Percentiles rank a stretch among this genome's conserved stretches.
phyloP scores from a whole-genome alignment of 2,329 filamentous ascomycete genomes.

The Mycosphaerella sp. region DNA sequence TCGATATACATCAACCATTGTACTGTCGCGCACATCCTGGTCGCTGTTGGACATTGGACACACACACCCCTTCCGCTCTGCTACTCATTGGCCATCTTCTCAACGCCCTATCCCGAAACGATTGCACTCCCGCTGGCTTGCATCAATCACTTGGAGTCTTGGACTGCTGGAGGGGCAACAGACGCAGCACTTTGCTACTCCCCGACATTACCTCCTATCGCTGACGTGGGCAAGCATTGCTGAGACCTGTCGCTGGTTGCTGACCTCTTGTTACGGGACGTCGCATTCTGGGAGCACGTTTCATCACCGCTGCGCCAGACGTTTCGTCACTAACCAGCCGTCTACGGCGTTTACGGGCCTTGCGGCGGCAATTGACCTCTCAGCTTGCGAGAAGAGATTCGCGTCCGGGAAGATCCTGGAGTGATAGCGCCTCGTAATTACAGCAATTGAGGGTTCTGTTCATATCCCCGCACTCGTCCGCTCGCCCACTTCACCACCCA shows the following conservation, averaged over 20 bases:
- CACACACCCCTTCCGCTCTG: not conserved
- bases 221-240: conserved; percentile 2
- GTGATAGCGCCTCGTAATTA: conserved; percentile 14
- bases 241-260: not conserved
- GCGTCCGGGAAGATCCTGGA: conserved; percentile 10
- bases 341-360: conserved; percentile 8
- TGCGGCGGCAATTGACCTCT: conserved; percentile 7
- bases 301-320: not conserved
- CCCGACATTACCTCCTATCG: conserved; percentile 1
- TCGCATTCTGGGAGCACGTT: not conserved
- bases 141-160: conserved; percentile 4
- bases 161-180: conserved; percentile 5
- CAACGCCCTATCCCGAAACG: not conserved
- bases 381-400: conserved; percentile 2
- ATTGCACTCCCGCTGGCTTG: conserved; percentile 11
- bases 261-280: conserved; percentile 1
- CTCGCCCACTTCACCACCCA: not conserved
- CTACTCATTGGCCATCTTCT: too few relatives aligned
- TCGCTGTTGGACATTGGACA: not conserved
- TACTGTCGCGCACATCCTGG: not conserved
- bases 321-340: conserved; percentile 12
- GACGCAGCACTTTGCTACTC: conserved; percentile 1
- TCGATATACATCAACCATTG: conserved; percentile 1
- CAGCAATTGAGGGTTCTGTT: conserved; percentile 5
- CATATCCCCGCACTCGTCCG: not conserved